Evolutionary conservation across 495 filamentous ascomycete species (phyloP).

Genomic region (Penicillium flavigenum): DNA sequence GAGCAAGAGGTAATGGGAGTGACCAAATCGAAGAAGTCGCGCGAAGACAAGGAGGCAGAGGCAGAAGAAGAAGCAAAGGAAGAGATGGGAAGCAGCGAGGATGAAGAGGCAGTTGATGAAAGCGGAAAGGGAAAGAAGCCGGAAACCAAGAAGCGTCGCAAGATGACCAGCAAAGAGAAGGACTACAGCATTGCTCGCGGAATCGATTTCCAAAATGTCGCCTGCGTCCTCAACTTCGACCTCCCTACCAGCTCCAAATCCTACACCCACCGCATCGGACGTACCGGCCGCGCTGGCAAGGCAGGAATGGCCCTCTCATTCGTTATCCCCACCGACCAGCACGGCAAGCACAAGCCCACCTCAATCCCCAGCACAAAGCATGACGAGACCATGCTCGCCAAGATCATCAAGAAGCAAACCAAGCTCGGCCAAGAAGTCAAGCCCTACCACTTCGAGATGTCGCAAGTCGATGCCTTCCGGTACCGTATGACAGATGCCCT

Average conservation of each 20-base stretch:
- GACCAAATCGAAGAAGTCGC: conserved; percentile 43
- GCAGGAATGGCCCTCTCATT: conserved; percentile 95
- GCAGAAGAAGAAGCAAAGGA: conserved; percentile 24
- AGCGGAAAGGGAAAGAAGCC: conserved; percentile 28
- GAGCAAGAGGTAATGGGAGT: conserved; percentile 79
- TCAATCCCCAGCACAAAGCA: conserved; percentile 65
- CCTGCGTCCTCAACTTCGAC: conserved; percentile 96
- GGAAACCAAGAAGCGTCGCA: conserved; percentile 58
- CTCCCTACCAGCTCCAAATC: conserved; percentile 84
- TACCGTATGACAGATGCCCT: conserved; percentile 93
- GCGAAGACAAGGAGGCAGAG: conserved; percentile 20
- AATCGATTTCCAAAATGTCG: conserved; percentile 94
- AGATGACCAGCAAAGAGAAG: conserved; percentile 61
- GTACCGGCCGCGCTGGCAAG: conserved; percentile 86
- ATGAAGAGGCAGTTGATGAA: conserved; percentile 33
- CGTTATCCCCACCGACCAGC: conserved; percentile 75
- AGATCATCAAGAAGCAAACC: conserved; percentile 68
- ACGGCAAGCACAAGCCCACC: conserved; percentile 87
- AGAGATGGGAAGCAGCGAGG: conserved; percentile 34
- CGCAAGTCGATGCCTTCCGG: conserved; percentile 84
- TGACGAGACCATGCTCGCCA: conserved; percentile 78
- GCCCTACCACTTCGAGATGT: conserved; percentile 92
- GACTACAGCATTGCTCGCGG: conserved; percentile 92
- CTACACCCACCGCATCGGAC: conserved; percentile 92
- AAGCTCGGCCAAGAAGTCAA: conserved; percentile 76